A percentile compares a stretch with the other conserved stretches of the same genome.
These are phyloP conservation scores for Neonectria faginata DNA, from an alignment of 2,329 filamentous ascomycete species.

Conservation along the genomic window DNA sequence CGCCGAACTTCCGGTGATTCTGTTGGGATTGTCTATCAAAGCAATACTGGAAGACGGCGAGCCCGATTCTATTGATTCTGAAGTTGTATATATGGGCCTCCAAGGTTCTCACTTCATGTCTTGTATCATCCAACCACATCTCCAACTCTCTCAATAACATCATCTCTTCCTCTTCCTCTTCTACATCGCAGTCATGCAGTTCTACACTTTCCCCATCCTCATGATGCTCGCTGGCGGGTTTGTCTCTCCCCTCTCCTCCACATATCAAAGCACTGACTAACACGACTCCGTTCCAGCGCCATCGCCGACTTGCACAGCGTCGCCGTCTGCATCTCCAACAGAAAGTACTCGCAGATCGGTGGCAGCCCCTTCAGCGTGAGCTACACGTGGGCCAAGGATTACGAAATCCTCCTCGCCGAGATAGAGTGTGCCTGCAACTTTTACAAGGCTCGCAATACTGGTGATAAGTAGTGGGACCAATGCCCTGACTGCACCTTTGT, in stretches of 20 bases:
- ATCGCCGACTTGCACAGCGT: conserved; percentile 12
- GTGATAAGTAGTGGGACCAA: conserved; percentile 25
- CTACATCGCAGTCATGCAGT: background rate
- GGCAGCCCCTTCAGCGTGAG: conserved; percentile 2
- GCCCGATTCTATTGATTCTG: background rate
- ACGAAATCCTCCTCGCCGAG: background rate
- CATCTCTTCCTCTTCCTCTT: background rate
- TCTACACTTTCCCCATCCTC: background rate
- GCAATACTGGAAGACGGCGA: background rate
- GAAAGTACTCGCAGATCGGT: conserved; percentile 12
- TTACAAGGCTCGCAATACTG: conserved; percentile 28
- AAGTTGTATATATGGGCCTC: background rate
- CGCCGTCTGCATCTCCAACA: conserved; percentile 20
- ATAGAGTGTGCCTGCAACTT: conserved; percentile 31
- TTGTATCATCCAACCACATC: background rate
- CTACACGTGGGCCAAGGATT: background rate
- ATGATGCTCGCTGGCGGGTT: background rate
- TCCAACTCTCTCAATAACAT: background rate
- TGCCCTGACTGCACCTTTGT: conserved; percentile 37
- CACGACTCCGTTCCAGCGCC: background rate
- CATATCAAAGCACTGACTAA: background rate
- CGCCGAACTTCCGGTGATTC: background rate
- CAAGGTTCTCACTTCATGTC: background rate
- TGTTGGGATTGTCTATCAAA: background rate
- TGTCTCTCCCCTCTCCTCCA: background rate